Percentiles rank a stretch among this genome's conserved stretches.
Conservation (phyloP, 2,329 filamentous ascomycete genomes). For the Sclerotinia spermophila region DNA sequence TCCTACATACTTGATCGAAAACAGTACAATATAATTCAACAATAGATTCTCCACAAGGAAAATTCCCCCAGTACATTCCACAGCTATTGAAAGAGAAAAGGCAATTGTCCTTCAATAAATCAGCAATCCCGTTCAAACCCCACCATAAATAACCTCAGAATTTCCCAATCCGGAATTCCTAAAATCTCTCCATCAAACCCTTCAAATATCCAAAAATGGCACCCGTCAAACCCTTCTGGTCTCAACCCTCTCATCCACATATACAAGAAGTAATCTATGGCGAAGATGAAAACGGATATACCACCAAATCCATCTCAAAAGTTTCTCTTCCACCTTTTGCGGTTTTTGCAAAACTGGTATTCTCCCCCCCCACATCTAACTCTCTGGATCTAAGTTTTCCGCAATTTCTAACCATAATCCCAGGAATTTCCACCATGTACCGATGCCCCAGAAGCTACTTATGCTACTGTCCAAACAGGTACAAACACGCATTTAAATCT, state of each 20-base stretch:
- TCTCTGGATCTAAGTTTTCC: neutral
- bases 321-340: constrained; percentile 57
- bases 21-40: neutral
- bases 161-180: neutral
- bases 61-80: neutral
- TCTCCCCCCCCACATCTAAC: neutral
- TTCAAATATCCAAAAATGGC: constrained; percentile 40
- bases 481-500: constrained; percentile 55
- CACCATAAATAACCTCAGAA: neutral
- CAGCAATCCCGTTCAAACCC: neutral
- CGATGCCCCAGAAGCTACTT: constrained; percentile 52
- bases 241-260: constrained; percentile 56
- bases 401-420: neutral
- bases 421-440: constrained; percentile 57
- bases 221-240: constrained; percentile 56
- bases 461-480: constrained; percentile 61
- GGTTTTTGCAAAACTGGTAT: constrained; percentile 59
- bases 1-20: neutral
- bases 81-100: neutral
- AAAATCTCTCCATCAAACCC: neutral
- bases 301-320: constrained; percentile 57
- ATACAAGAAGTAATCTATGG: constrained; percentile 54
- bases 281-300: constrained; percentile 47
- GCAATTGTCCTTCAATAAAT: neutral
- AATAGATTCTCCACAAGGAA: neutral